Percentiles rank a stretch among this genome's conserved stretches.
Conservation (phyloP, 2,329 filamentous ascomycete species). For the Cordyceps javanica region DNA sequence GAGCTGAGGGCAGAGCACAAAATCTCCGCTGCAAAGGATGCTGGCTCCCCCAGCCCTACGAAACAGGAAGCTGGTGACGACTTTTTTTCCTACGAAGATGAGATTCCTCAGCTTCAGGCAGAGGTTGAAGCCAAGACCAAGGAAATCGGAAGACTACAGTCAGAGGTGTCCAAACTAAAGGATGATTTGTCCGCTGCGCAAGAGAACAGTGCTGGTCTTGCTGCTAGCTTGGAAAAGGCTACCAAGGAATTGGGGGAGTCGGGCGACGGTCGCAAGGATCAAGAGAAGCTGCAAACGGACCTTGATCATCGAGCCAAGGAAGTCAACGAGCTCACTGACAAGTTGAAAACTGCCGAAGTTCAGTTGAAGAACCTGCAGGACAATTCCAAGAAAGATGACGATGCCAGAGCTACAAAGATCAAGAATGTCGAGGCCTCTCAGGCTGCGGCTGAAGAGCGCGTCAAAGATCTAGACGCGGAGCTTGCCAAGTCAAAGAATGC, state of each 20-base stretch:
- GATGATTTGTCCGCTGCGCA: conserved; percentile 64
- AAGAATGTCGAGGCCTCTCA: conserved; percentile 32
- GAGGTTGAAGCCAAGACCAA: conserved; percentile 64
- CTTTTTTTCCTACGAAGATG: conserved; percentile 88
- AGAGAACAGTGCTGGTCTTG: conserved; percentile 63
- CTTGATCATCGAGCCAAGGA: conserved; percentile 42
- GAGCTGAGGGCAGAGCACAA: conserved; percentile 46
- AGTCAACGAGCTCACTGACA: conserved; percentile 44
- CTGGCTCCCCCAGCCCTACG: background rate
- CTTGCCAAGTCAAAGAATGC: conserved; percentile 33
- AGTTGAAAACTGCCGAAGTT: conserved; percentile 36
- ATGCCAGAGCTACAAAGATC: conserved; percentile 24
- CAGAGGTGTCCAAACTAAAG: conserved; percentile 62
- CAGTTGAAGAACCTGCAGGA: conserved; percentile 40
- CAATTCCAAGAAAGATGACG: conserved; percentile 28
- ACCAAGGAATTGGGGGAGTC: conserved; percentile 54
- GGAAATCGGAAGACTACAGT: conserved; percentile 64
- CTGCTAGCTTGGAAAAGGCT: conserved; percentile 60
- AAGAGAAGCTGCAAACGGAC: conserved; percentile 43
- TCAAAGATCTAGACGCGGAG: conserved; percentile 34
- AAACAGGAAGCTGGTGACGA: conserved; percentile 50
- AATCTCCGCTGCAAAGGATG: conserved; percentile 19
- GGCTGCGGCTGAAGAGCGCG: conserved; percentile 28
- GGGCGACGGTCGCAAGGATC: conserved; percentile 32
- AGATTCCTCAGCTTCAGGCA: conserved; percentile 73